Evolutionary conservation across 2,329 filamentous ascomycete species (phyloP).

Genomic region (Hymenoscyphus repandus): DNA sequence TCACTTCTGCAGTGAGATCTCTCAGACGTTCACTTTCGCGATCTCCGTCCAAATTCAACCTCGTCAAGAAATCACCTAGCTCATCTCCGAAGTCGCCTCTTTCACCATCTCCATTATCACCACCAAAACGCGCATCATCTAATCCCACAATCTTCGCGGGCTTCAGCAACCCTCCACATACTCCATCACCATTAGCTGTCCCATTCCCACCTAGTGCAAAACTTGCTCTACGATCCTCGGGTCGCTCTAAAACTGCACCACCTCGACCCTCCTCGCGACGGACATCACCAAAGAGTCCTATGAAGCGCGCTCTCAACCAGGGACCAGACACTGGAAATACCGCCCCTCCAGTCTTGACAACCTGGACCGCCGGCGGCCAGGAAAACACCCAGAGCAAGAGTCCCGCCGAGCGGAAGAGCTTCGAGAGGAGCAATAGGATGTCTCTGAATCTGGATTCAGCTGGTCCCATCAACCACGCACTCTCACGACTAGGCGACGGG

Average conservation of each 20-base stretch:
- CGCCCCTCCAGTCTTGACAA: conserved; percentile 39
- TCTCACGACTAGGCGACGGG: conserved; percentile 45
- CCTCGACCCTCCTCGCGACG: conserved; percentile 56
- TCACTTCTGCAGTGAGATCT: conserved; percentile 74
- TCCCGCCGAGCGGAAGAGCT: conserved; percentile 38
- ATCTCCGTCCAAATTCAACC: conserved; percentile 85
- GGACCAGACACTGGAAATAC: conserved; percentile 67
- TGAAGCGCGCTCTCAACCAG: conserved; percentile 67
- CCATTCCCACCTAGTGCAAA: conserved; percentile 63
- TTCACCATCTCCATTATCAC: conserved; percentile 52
- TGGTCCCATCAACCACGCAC: conserved; percentile 45
- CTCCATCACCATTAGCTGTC: conserved; percentile 51
- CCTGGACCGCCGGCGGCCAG: conserved; percentile 31
- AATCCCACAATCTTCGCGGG: conserved; percentile 40
- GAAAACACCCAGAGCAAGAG: conserved; percentile 39
- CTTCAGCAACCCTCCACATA: conserved; percentile 33
- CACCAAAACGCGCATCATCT: conserved; percentile 40
- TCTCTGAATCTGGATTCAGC: conserved; percentile 43
- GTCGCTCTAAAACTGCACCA: conserved; percentile 53
- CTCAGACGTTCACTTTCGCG: conserved; percentile 83
- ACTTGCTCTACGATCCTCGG: conserved; percentile 59
- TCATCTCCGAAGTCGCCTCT: conserved; percentile 50
- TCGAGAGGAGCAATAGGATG: conserved; percentile 47
- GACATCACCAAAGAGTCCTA: conserved; percentile 73
- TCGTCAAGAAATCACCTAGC: conserved; percentile 43